These are phyloP conservation scores for Penicillium turbatum DNA, from an alignment of 495 filamentous ascomycete species.

Conservation along the genomic window DNA sequence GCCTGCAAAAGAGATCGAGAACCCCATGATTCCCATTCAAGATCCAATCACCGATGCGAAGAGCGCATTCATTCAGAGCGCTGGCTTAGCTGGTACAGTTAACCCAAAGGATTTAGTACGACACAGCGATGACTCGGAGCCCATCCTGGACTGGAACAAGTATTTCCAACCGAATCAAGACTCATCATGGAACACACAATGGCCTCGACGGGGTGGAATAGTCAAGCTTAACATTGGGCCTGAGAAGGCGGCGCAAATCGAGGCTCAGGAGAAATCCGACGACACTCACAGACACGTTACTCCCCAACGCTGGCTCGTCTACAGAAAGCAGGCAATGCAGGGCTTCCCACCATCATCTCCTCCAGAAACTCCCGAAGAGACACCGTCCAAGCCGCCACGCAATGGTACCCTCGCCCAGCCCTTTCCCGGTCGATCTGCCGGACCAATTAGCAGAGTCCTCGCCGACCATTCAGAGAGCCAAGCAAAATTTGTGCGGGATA, in stretches of 20 bases:
- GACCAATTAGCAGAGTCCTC: not conserved
- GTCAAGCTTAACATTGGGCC: conserved; percentile 15
- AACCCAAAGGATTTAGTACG: not conserved
- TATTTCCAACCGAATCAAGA: not conserved
- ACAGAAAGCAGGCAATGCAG: not conserved
- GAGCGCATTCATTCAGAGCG: not conserved
- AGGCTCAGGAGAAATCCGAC: not conserved
- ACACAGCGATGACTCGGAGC: not conserved
- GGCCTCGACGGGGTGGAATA: conserved; percentile 4
- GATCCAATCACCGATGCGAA: not conserved
- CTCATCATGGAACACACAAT: not conserved
- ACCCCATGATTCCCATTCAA: not conserved
- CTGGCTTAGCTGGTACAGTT: not conserved
- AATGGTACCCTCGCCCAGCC: not conserved
- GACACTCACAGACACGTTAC: not conserved
- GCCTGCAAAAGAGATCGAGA: not conserved
- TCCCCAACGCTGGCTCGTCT: not conserved
- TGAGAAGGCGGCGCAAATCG: conserved; percentile 11
- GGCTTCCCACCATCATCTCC: not conserved
- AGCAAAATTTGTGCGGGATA: not conserved
- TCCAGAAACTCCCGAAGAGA: not conserved
- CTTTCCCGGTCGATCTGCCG: not conserved
- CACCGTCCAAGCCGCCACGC: not conserved
- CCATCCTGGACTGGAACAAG: conserved; percentile 2
- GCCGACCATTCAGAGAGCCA: not conserved